These are phyloP conservation scores for Fusarium hostae DNA, from an alignment of 2,329 filamentous ascomycete genomes.

Conservation along the genomic window DNA sequence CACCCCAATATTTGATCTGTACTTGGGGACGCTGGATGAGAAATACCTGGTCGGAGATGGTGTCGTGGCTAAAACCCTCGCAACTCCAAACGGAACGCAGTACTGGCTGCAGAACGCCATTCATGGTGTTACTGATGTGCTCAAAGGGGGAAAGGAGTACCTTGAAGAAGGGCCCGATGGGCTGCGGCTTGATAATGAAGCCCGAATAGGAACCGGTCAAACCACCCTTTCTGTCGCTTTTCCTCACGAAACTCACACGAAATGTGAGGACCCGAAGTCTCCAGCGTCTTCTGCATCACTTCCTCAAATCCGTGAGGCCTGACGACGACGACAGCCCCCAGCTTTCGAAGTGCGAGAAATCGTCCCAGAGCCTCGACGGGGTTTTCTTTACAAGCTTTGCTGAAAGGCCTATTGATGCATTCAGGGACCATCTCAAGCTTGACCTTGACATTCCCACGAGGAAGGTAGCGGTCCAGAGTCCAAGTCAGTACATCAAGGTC, in stretches of 20 bases:
- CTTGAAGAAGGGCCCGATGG: conserved; percentile 58
- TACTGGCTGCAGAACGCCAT: conserved; percentile 25
- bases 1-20: conserved; percentile 18
- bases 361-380: neutral
- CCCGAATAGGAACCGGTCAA: no score
- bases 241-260: neutral
- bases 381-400: neutral
- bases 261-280: neutral
- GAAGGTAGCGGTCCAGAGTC: neutral
- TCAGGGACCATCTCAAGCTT: neutral
- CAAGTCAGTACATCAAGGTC: neutral
- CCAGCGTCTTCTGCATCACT: neutral
- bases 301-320: neutral
- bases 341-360: neutral
- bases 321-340: neutral
- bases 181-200: no score
- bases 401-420: neutral
- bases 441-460: neutral
- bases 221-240: no score
- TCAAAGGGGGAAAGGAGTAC: conserved; percentile 21
- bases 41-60: conserved; percentile 6
- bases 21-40: conserved; percentile 27
- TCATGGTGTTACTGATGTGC: conserved; percentile 11
- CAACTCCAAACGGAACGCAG: conserved; percentile 22
- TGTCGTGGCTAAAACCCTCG: neutral